Evolutionary conservation across 768 basidiomycete species (phyloP).

Genomic region (Rhodotorula graminis): DNA sequence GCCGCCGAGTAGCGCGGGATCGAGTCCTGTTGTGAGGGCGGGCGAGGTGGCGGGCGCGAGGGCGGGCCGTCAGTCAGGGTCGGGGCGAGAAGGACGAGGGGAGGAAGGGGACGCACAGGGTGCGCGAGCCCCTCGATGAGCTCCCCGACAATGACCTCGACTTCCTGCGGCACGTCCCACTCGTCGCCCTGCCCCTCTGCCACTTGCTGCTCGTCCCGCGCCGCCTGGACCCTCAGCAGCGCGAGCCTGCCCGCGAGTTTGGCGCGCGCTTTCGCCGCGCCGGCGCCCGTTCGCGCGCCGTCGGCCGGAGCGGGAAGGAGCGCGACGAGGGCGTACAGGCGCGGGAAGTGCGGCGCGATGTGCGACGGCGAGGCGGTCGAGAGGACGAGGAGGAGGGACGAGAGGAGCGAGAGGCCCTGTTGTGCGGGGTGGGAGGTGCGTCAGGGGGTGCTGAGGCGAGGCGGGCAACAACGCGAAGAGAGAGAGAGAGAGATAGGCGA

Average conservation of each 20-base stretch:
- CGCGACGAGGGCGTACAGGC: conserved; percentile 52
- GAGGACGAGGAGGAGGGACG: conserved; percentile 63
- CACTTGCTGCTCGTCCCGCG: neutral
- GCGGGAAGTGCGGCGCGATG: conserved; percentile 18
- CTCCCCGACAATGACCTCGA: conserved; percentile 68
- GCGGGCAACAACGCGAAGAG: too few species aligned
- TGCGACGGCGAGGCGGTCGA: conserved; percentile 45
- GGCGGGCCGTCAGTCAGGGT: too few species aligned
- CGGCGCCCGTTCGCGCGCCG: conserved; percentile 14
- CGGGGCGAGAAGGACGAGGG: conserved; percentile 4
- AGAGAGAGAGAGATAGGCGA: too few species aligned
- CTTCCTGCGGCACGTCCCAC: conserved; percentile 68
- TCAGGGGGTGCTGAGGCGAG: neutral
- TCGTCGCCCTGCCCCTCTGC: conserved; percentile 9
- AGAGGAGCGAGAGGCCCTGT: conserved; percentile 67
- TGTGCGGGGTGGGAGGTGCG: neutral
- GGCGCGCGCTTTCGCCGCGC: conserved; percentile 60
- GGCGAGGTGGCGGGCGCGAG: too few species aligned
- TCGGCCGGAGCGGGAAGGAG: conserved; percentile 3
- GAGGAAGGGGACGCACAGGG: conserved; percentile 54
- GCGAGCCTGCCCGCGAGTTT: conserved; percentile 66
- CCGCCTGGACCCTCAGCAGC: conserved; percentile 57
- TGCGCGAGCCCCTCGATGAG: conserved; percentile 73
- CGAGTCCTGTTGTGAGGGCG: conserved; percentile 62
- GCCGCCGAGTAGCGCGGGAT: conserved; percentile 91